Evolutionary conservation across 495 filamentous ascomycete species (phyloP).

Genomic region (Pseudotulostoma volvatum): DNA sequence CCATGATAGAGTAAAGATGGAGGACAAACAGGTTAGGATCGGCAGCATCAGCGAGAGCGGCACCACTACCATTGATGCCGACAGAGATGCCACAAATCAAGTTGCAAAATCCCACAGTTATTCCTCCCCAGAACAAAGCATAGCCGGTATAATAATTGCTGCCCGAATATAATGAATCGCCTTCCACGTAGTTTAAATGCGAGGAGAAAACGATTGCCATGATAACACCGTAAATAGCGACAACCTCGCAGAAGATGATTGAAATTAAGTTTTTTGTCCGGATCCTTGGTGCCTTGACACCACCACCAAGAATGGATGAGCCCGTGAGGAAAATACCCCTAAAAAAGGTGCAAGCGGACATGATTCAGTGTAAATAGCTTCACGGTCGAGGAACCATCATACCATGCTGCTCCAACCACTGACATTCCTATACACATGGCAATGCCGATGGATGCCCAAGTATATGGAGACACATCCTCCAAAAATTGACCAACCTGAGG

Average conservation of each 20-base stretch:
- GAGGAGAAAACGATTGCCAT: conserved; percentile 97
- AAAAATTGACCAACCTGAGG: conserved; percentile 80
- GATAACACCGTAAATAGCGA: conserved; percentile 99
- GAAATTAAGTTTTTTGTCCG: conserved; percentile 98
- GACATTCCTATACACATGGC: conserved; percentile 89
- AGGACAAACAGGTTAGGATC: conserved; percentile 69
- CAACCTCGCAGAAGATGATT: conserved; percentile 99
- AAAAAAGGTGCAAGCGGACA: conserved; percentile 13
- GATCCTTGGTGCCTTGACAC: conserved; percentile 89
- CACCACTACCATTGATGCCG: conserved; percentile 94
- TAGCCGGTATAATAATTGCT: conserved; percentile 87
- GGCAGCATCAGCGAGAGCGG: conserved; percentile 88
- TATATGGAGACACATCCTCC: conserved; percentile 83
- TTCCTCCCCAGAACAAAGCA: conserved; percentile 87
- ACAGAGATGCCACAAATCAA: conserved; percentile 92
- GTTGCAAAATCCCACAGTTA: conserved; percentile 91
- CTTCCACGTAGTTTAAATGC: conserved; percentile 46
- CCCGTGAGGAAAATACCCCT: conserved; percentile 99
- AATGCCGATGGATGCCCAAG: conserved; percentile 83
- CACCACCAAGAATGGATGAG: conserved; percentile 93
- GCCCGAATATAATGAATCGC: conserved; percentile 39
- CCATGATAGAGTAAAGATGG: not conserved
- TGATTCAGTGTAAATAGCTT: no score
- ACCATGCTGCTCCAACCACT: conserved; percentile 96
- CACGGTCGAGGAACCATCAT: conserved; percentile 26